Percentiles rank a stretch among this genome's conserved stretches.
phyloP scores from a whole-genome alignment of 129 eudicot species.

The Artemisia annua region DNA sequence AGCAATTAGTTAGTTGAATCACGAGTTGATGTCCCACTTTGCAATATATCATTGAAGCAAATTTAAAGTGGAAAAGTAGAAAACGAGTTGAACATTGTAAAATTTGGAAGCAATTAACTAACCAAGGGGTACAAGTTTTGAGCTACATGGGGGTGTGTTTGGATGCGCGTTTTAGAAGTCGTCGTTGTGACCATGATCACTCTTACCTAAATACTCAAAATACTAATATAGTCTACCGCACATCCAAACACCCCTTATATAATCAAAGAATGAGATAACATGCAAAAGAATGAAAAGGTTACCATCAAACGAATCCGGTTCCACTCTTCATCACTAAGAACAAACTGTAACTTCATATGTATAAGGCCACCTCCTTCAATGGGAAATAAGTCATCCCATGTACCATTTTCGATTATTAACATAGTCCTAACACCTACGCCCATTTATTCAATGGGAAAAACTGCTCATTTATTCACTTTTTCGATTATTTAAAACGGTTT shows the following conservation, averaged over 20 bases:
- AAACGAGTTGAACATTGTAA: neutral
- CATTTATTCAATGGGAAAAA: no score
- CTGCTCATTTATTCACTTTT: no score
- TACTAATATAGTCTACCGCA: neutral
- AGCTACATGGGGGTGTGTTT: neutral
- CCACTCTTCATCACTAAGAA: constrained; percentile 76
- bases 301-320: constrained; percentile 74
- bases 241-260: constrained; percentile 4
- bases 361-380: constrained; percentile 77
- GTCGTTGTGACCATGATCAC: no score
- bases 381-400: constrained; percentile 74
- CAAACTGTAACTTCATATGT: constrained; percentile 72
- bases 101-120: neutral
- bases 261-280: no score
- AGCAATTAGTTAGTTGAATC: neutral
- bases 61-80: neutral
- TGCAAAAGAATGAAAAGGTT: constrained; percentile 8
- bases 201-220: neutral
- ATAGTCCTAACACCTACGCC: constrained; percentile 57
- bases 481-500: no score
- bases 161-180: neutral
- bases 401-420: constrained; percentile 73
- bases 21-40: neutral
- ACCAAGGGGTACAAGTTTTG: no score
- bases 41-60: neutral